These are phyloP conservation scores for Naganishia onofrii DNA, from an alignment of 768 basidiomycete genomes.

Conservation along the genomic window DNA sequence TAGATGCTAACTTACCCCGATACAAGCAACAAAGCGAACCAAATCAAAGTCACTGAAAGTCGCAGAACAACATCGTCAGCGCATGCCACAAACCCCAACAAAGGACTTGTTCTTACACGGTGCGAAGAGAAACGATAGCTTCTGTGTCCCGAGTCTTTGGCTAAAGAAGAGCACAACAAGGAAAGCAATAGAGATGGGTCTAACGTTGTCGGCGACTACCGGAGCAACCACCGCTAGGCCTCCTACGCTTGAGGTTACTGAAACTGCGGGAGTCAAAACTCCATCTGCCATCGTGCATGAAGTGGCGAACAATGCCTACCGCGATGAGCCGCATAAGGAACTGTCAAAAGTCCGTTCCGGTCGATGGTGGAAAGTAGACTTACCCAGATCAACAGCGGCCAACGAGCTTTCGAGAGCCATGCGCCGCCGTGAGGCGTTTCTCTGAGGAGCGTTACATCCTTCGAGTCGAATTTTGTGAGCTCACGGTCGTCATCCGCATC, in stretches of 20 bases:
- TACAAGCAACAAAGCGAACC: constrained; percentile 56
- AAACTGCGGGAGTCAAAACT: constrained; percentile 62
- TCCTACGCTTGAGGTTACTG: constrained; percentile 65
- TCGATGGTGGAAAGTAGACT: constrained; percentile 34
- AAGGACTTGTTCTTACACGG: constrained; percentile 54
- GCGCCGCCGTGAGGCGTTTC: background rate
- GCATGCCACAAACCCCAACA: background rate
- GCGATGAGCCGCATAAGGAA: background rate
- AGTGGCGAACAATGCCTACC: constrained; percentile 62
- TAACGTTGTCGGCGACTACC: constrained; percentile 56
- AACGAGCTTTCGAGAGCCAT: constrained; percentile 47
- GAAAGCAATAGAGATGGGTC: constrained; percentile 64
- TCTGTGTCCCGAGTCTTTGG: constrained; percentile 63
- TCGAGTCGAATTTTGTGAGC: constrained; percentile 57
- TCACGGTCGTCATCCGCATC: constrained; percentile 60
- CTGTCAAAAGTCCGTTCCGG: too few species aligned
- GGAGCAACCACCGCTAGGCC: constrained; percentile 67
- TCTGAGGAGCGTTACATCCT: background rate
- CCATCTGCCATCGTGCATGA: constrained; percentile 68
- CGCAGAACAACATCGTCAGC: background rate
- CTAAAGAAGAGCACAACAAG: constrained; percentile 61
- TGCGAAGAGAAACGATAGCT: constrained; percentile 60
- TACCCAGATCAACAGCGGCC: constrained; percentile 63
- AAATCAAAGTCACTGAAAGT: constrained; percentile 58
- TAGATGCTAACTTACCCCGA: constrained; percentile 28